Evolutionary conservation across 371 early-diverging fungal genomes (phyloP).

Genomic region (Mucor saturninus): DNA sequence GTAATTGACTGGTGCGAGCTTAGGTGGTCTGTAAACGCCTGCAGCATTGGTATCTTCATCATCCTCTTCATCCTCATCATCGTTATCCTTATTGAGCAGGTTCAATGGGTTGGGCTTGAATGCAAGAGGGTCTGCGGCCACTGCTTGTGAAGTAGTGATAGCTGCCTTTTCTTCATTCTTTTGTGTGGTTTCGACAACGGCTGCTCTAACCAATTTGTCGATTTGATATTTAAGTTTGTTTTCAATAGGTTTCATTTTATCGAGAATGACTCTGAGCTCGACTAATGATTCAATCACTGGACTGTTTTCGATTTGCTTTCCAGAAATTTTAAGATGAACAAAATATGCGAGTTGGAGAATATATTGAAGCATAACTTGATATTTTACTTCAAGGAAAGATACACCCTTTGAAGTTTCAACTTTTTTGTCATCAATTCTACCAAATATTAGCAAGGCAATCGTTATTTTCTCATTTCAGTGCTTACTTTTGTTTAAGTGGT

Average conservation of each 20-base stretch:
- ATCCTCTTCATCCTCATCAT: conserved; percentile 47
- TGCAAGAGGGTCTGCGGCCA: conserved; percentile 74
- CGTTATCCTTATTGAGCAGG: conserved; percentile 55
- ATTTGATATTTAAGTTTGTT: conserved; percentile 94
- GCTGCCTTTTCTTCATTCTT: conserved; percentile 22
- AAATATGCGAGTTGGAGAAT: conserved; percentile 77
- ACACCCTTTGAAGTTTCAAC: conserved; percentile 81
- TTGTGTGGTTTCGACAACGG: conserved; percentile 52
- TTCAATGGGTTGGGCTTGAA: conserved; percentile 89
- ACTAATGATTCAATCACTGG: conserved; percentile 74
- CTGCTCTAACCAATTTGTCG: conserved; percentile 89
- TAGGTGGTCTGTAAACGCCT: conserved; percentile 85
- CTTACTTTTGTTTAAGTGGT: conserved; percentile 59
- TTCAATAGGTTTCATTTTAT: conserved; percentile 94
- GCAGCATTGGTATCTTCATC: conserved; percentile 24
- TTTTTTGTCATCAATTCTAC: conserved; percentile 58
- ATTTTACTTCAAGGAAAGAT: conserved; percentile 85
- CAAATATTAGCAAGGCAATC: not conserved
- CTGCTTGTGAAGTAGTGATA: conserved; percentile 25
- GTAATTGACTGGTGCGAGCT: conserved; percentile 86
- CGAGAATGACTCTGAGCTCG: conserved; percentile 83
- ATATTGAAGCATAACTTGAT: conserved; percentile 88
- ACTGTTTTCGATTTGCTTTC: conserved; percentile 66
- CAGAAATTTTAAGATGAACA: conserved; percentile 78
- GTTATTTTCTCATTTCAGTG: not conserved